Conservation (phyloP, 352 stramenopile genomes). For the Globisporangium acanthophoron region DNA sequence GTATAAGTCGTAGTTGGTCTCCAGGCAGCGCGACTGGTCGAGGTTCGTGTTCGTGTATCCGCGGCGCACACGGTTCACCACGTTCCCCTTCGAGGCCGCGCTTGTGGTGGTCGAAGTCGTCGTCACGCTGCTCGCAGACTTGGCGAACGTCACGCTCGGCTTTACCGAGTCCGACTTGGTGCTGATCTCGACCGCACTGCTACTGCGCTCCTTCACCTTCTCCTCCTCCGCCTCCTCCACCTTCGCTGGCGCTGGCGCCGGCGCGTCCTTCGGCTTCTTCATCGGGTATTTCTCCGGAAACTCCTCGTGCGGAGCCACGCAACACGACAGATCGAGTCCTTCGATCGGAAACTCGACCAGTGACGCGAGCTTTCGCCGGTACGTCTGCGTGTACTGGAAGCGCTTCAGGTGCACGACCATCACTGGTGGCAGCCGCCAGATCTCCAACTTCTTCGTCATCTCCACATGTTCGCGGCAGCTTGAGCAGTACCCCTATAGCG, state of each 20-base stretch:
- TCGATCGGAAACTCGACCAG: conserved; percentile 96
- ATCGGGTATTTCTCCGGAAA: conserved; percentile 76
- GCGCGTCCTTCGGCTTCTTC: conserved; percentile 35
- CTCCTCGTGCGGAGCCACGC: conserved; percentile 81
- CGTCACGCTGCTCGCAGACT: conserved; percentile 6
- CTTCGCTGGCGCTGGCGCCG: background rate
- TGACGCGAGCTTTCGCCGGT: conserved; percentile 81
- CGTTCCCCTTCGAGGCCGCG: conserved; percentile 12
- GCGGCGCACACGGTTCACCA: conserved; percentile 63
- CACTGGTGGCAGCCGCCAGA: conserved; percentile 95
- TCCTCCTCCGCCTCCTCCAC: background rate
- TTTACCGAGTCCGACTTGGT: conserved; percentile 6
- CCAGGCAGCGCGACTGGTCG: conserved; percentile 78
- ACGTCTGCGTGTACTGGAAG: conserved; percentile 96
- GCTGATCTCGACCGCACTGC: background rate
- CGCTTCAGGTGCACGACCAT: conserved; percentile 99
- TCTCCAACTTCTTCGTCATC: conserved; percentile 98
- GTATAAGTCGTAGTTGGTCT: conserved; percentile 87
- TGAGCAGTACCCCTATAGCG: conserved; percentile 90
- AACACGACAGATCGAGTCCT: conserved; percentile 91
- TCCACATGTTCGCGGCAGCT: conserved; percentile 93
- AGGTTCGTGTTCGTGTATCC: conserved; percentile 89
- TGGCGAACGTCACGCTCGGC: conserved; percentile 12
- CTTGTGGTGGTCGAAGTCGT: background rate
- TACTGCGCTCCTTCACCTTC: background rate